These are phyloP conservation scores for Euphrasia confusa DNA, from an alignment of 257 asterid species.

Conservation along the genomic window DNA sequence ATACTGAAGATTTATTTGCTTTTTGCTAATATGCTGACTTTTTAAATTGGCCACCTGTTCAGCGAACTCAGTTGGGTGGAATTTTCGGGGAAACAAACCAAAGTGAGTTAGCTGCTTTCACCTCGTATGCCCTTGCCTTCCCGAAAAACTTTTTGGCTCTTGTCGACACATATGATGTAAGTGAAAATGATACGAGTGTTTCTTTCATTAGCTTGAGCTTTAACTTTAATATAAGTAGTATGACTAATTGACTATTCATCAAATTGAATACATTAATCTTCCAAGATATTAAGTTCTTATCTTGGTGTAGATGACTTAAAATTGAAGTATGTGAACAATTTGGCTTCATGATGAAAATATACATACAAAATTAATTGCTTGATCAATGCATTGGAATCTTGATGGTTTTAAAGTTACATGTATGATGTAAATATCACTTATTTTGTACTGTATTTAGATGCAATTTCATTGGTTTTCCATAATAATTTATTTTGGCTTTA, in stretches of 20 bases:
- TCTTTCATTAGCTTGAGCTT: background rate
- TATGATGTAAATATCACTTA: conserved; percentile 16
- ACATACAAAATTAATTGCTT: background rate
- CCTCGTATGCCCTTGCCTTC: conserved; percentile 89
- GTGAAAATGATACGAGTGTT: conserved; percentile 25
- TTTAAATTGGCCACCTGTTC: conserved; percentile 23
- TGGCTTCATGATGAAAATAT: conserved; percentile 1
- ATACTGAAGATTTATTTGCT: conserved; percentile 1
- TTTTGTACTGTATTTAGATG: conserved; percentile 15
- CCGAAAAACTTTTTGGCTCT: conserved; percentile 86
- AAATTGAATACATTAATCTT: background rate
- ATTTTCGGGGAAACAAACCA: conserved; percentile 85
- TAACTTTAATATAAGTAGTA: background rate
- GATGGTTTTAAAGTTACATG: background rate
- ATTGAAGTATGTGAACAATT: conserved; percentile 18
- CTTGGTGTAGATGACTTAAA: background rate
- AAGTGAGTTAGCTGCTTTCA: conserved; percentile 92
- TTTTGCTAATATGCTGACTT: conserved; percentile 18
- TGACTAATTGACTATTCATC: background rate
- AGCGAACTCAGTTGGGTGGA: conserved; percentile 41
- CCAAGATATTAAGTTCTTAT: conserved; percentile 7
- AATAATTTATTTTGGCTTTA: conserved; percentile 15
- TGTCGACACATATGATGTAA: conserved; percentile 97
- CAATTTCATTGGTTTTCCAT: conserved; percentile 14
- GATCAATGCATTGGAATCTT: conserved; percentile 8